Conservation (phyloP, 495 filamentous ascomycete species). For the Podospora bellae-mahoneyi region DNA sequence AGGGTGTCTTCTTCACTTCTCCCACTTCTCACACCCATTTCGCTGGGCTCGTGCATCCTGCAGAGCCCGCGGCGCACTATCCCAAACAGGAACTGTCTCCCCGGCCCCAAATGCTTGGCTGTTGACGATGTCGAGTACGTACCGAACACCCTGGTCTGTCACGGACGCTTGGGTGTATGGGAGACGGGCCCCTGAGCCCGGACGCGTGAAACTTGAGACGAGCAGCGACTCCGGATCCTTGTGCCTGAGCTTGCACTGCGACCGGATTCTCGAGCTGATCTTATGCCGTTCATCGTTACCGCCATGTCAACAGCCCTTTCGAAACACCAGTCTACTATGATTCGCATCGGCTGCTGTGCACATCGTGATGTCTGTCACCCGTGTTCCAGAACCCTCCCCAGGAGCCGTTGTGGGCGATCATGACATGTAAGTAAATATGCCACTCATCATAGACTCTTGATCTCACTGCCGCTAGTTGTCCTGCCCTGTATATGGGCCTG, state of each 20-base stretch:
- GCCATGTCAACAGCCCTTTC: conserved; percentile 27
- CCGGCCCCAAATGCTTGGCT: conserved; percentile 31
- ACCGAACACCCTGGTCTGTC: conserved; percentile 25
- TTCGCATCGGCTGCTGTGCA: conserved; percentile 1
- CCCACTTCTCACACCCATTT: conserved; percentile 22
- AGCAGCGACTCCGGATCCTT: conserved; percentile 38
- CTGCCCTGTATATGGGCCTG: conserved; percentile 27
- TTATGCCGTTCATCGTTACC: conserved; percentile 46
- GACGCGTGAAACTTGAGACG: conserved; percentile 47
- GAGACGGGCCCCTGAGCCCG: conserved; percentile 29
- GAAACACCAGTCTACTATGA: conserved; percentile 26
- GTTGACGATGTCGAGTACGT: conserved; percentile 23
- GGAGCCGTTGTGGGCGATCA: conserved; percentile 23
- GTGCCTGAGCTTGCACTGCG: conserved; percentile 42
- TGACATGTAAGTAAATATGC: conserved; percentile 10
- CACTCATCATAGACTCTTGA: conserved; percentile 9
- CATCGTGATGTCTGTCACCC: conserved; percentile 6
- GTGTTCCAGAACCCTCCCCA: conserved; percentile 32
- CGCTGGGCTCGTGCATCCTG: conserved; percentile 25
- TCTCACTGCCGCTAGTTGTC: conserved; percentile 10
- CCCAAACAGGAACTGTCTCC: conserved; percentile 30
- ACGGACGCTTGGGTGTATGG: conserved; percentile 34
- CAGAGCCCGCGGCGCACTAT: conserved; percentile 24
- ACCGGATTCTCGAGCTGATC: conserved; percentile 48
- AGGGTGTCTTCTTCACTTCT: neutral